Base-by-base conservation (phyloP, 495 filamentous ascomycete species). In the Hypomontagnella monticulosa region DNA sequence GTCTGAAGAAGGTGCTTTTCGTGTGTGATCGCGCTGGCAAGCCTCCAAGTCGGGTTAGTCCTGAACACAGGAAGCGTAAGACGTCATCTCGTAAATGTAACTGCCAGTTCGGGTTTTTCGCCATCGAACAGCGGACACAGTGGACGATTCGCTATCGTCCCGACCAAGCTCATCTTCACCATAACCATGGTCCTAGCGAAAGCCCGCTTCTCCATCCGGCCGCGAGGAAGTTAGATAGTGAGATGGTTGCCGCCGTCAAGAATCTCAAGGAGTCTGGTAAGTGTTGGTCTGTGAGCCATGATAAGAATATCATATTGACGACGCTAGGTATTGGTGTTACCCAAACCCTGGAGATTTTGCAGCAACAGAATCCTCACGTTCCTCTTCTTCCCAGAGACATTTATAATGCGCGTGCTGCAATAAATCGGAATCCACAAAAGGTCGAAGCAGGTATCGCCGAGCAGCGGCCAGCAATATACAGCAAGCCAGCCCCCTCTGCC, bases 51-150 rank as follows among this genome's bases (percentile, higher is more conserved):
- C 77, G 81, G 9, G 82, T 86, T 36, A 80, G 75, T 50, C 81
- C 82, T 0, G 83, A 84, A 66, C 73, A 78, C 58, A 77, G 83
- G 46, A 84, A 85, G 70, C 76, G 83, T 15, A 85, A 83, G 68
- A 86, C 83, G 1, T 84, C 82, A 14, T 84, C 82, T 27, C 75
- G 83, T 27, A 86, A 86, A 63, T 84, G 82, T 57, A 83, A 84
- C 44, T 86, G 83, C 63, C 81, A 80, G 41, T 86, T 86, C 58
- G 83, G 83, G 8, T 84, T 86, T 57, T 86, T 84, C 49, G 83
- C 83, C 23, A 80, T 86, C 15, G 83, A 86, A 67, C 82, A 83
- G 63, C 73, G 83, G 57, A 83, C 81, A 6, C 81, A 84, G 50
- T 86, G 83, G 83, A 81, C 81, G 7, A 78, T 86, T 52, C 77